Evolutionary conservation across 78 protist genomes (phyloP).

Genomic region (Dictyostelium purpureum): DNA sequence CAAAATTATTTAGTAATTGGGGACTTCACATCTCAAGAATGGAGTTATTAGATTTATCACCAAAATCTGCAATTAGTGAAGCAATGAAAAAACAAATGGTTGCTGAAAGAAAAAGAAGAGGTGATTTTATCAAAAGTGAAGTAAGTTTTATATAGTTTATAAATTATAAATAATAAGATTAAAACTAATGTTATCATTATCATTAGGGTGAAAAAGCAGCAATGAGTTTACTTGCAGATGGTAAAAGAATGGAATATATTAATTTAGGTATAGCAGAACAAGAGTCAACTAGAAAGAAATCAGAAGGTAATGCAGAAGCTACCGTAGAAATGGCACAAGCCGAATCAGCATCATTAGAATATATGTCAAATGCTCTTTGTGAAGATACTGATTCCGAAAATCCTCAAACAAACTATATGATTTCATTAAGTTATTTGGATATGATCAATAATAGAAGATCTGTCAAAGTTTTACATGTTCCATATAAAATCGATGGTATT

Average conservation of each 20-base stretch:
- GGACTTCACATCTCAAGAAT: background rate
- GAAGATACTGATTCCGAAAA: slow-evolving; percentile 8
- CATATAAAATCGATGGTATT: slow-evolving; percentile 15
- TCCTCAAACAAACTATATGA: slow-evolving; percentile 10
- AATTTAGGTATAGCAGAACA: slow-evolving; percentile 15
- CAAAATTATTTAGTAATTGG: slow-evolving; percentile 3
- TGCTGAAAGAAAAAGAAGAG: slow-evolving; percentile 23
- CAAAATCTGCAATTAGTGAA: slow-evolving; percentile 14
- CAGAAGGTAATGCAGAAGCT: slow-evolving; percentile 11
- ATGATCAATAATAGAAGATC: background rate
- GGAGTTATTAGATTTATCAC: slow-evolving; percentile 20
- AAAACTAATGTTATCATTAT: too few relatives aligned
- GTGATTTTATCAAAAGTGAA: slow-evolving; percentile 8
- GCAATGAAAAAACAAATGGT: slow-evolving; percentile 34
- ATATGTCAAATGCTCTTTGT: background rate
- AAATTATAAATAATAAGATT: too few relatives aligned
- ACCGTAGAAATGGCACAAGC: slow-evolving; percentile 14
- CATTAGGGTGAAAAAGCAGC: slow-evolving; percentile 25
- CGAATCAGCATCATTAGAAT: background rate
- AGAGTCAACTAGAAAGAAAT: slow-evolving; percentile 25
- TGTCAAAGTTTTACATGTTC: background rate
- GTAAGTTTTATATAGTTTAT: too few relatives aligned
- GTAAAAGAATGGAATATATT: background rate
- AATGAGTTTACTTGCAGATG: background rate
- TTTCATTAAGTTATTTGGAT: slow-evolving; percentile 11